phyloP scores from a whole-genome alignment of 768 basidiomycete genomes.

The Rhizopogon vesiculosus region DNA sequence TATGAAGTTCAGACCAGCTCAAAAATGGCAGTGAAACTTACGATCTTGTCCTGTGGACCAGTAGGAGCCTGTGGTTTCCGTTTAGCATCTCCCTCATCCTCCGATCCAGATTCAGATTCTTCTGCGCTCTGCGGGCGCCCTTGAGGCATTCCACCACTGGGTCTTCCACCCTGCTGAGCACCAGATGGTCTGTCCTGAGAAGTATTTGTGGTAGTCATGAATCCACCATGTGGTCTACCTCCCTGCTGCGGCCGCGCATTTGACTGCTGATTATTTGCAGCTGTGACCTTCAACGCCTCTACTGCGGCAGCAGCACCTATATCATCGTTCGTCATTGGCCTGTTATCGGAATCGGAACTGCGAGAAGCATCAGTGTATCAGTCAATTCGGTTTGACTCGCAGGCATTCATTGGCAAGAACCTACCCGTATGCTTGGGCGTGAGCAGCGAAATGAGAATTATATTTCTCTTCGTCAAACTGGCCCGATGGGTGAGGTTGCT shows the following conservation, averaged over 20 bases:
- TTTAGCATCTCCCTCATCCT: conserved; percentile 10
- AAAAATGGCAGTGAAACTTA: conserved; percentile 6
- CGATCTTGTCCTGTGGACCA: conserved; percentile 25
- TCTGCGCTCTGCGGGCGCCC: neutral
- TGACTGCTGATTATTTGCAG: conserved; percentile 4
- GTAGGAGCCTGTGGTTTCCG: conserved; percentile 2
- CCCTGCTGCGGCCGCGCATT: neutral
- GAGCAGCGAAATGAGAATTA: conserved; percentile 19
- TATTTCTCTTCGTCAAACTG: conserved; percentile 10
- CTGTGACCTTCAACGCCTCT: conserved; percentile 26
- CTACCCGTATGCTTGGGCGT: conserved; percentile 27
- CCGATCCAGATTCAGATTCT: neutral
- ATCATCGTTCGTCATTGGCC: conserved; percentile 21
- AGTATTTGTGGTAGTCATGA: neutral
- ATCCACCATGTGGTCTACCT: conserved; percentile 1
- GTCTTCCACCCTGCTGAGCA: neutral
- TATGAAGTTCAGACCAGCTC: neutral
- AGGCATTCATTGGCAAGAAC: neutral
- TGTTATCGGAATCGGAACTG: neutral
- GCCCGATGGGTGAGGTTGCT: conserved; percentile 1
- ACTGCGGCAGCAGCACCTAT: conserved; percentile 27
- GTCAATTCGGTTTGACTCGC: neutral
- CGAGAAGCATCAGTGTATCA: neutral
- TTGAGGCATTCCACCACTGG: conserved; percentile 1
- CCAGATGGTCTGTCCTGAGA: conserved; percentile 2